Evolutionary conservation across 2,329 filamentous ascomycete species (phyloP), one percentile per base, ranked within the genome.

Genomic region (Venturiaceae sp.): DNA sequence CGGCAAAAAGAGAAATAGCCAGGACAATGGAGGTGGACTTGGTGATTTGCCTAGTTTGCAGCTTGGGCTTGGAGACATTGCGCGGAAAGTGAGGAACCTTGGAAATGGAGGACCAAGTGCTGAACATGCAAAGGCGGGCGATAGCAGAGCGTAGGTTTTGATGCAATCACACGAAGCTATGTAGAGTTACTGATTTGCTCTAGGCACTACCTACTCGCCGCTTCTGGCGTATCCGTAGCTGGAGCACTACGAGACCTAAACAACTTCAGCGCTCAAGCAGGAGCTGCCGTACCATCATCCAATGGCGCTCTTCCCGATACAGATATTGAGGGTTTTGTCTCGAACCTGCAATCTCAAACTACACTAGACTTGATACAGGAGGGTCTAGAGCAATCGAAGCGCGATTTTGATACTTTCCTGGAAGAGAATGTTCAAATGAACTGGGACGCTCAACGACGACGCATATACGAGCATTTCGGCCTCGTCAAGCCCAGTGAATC

Each of bases 401-500:
- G 85, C 58, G 94, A 97, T 68, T 97, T 99, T 69, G 92, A 99
- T 70, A 82, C 83, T 61, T 97, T 96, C 70, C 79, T 99, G 58
- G 92, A 97, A 70, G 92, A 96, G 66, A 95, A 95, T 68, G 85
- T 97, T 54, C 90, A 91, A 32, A 86, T 95, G 77, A 91, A 97
- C 71, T 97, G 94, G 92, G 92, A 96, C 65, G 86, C 88, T 16
- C 92, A 97, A 75, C 86, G 92, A 62, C 90, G 88, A 72, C 86
- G 86, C 64, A 96, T 99, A 63, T 97, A 96, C 73, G 86, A 96
- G 67, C 94, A 99, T 72, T 97, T 99, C 71, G 94, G 94, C 14
- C 87, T 99, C 16, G 79, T 76, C 46, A 76, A 73, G 62, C 75
- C 69, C 21, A 63, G 66, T 3, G 63, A 64, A 14, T 19, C n/a